A percentile compares a stretch with the other conserved stretches of the same genome.
Conservation (phyloP, 371 early-diverging fungal genomes). For the Mucor circinelloides region DNA sequence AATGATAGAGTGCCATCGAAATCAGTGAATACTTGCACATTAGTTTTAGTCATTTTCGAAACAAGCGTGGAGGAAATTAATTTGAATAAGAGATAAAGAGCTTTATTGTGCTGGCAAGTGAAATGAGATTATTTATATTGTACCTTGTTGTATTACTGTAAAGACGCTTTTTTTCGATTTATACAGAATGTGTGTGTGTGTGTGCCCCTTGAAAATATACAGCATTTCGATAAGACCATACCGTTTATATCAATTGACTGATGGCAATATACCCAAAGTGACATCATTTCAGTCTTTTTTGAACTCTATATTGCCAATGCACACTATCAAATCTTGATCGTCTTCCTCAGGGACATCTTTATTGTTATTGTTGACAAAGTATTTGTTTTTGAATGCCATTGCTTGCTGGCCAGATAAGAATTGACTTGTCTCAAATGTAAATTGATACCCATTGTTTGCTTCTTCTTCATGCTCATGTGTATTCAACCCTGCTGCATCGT, state of each 20-base stretch:
- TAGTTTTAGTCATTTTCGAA: conserved; percentile 5
- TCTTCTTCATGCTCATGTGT: conserved; percentile 17
- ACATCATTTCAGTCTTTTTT: conserved; percentile 3
- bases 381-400: conserved; percentile 1
- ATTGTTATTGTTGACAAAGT: conserved; percentile 2
- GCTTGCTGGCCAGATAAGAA: conserved; percentile 19
- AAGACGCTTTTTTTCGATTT: neutral
- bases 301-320: conserved; percentile 16
- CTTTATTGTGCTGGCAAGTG: neutral
- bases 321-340: conserved; percentile 6
- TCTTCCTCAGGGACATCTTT: neutral
- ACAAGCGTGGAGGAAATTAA: too few species aligned
- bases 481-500: conserved; percentile 18
- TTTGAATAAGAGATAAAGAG: neutral
- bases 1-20: conserved; percentile 55
- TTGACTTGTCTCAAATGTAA: conserved; percentile 18
- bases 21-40: conserved; percentile 50
- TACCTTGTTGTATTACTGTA: neutral
- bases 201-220: neutral
- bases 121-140: neutral
- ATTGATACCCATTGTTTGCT: conserved; percentile 6
- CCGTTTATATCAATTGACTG: neutral
- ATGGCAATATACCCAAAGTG: neutral
- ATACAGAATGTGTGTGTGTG: neutral
- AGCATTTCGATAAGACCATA: neutral